These are phyloP conservation scores for Bipolaris victoriae DNA, from an alignment of 2,329 filamentous ascomycete genomes.

Conservation along the genomic window DNA sequence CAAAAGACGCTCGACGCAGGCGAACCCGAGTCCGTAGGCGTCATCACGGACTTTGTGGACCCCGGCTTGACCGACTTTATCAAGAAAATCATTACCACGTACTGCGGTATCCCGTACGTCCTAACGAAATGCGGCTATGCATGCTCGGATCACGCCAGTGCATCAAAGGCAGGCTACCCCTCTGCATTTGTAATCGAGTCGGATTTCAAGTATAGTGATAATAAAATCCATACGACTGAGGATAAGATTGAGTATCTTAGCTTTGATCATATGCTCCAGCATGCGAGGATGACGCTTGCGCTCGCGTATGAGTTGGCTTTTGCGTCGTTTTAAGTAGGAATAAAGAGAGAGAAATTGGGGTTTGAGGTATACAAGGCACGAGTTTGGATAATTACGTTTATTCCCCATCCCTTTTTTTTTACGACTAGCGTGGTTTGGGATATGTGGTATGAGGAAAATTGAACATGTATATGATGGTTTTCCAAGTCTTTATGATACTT, in stretches of 20 bases:
- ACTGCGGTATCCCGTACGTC: constrained; percentile 86
- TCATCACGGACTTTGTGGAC: constrained; percentile 92
- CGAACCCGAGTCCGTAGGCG: constrained; percentile 82
- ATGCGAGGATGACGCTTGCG: constrained; percentile 82
- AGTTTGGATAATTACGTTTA: neutral
- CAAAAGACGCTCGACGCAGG: constrained; percentile 83
- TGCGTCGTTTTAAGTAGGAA: constrained; percentile 64
- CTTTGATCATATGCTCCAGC: constrained; percentile 91
- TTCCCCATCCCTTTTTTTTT: no score
- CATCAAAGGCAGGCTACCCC: constrained; percentile 75
- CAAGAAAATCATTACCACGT: constrained; percentile 83
- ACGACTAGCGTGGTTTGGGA: no score
- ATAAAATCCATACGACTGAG: constrained; percentile 72
- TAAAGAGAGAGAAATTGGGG: neutral
- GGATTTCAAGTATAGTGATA: constrained; percentile 67
- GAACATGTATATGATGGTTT: no score
- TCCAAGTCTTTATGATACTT: no score
- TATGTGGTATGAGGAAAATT: no score
- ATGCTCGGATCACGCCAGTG: constrained; percentile 76
- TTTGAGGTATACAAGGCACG: neutral
- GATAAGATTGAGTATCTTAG: constrained; percentile 74
- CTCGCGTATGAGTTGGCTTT: constrained; percentile 85
- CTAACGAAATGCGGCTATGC: constrained; percentile 90
- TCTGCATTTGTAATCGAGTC: constrained; percentile 79
- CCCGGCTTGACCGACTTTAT: constrained; percentile 83